These are phyloP conservation scores for Bruguiera parviflora DNA, from an alignment of 345 rosid species.

Conservation along the genomic window DNA sequence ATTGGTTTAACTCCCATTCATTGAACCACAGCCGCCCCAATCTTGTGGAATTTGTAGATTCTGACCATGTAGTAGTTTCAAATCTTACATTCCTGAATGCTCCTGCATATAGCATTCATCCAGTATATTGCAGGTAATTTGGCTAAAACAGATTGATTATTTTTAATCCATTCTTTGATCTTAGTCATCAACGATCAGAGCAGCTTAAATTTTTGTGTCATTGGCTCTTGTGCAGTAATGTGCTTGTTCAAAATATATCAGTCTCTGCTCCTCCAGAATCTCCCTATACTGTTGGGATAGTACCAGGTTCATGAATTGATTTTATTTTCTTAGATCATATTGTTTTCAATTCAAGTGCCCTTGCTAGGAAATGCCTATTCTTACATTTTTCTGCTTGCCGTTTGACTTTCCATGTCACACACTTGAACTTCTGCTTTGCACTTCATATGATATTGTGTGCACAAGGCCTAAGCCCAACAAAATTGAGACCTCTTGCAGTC, in stretches of 20 bases:
- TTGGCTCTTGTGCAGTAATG: constrained; percentile 44
- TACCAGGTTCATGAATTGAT: constrained; percentile 56
- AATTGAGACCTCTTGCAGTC: no score
- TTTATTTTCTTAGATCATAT: neutral
- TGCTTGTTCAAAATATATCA: constrained; percentile 54
- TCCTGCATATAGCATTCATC: constrained; percentile 77
- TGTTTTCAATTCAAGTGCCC: neutral
- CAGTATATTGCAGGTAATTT: constrained; percentile 78
- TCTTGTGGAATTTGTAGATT: constrained; percentile 66
- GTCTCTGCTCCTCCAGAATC: constrained; percentile 55
- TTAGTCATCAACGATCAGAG: neutral
- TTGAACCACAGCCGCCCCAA: constrained; percentile 89
- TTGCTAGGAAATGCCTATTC: neutral
- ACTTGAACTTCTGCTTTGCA: no score
- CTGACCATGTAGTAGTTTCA: constrained; percentile 60
- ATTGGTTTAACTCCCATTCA: constrained; percentile 54
- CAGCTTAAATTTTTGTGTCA: constrained; percentile 4
- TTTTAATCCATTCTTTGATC: neutral
- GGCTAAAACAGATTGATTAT: neutral
- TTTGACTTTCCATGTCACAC: no score
- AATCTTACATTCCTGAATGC: constrained; percentile 81
- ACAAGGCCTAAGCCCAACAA: no score
- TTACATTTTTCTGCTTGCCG: neutral
- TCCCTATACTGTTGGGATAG: constrained; percentile 67
- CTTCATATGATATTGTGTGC: no score